Evolutionary conservation across 306 rosid species (phyloP), one percentile per base, ranked within the genome.

Genomic region (Luffa aegyptiaca): DNA sequence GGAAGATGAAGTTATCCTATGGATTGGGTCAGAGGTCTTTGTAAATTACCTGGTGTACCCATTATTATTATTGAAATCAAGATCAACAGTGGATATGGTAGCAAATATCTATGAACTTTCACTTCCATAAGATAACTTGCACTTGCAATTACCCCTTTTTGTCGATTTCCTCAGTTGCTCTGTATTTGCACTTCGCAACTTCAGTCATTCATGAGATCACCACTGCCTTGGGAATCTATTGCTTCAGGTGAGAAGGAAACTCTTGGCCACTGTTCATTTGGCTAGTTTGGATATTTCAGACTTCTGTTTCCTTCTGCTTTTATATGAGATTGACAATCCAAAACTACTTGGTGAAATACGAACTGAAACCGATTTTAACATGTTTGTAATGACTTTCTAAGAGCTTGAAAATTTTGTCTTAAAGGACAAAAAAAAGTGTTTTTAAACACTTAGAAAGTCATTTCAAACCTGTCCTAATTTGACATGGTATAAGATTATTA

Each of bases 151-250:
- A n/a, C n/a, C n/a, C n/a, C n/a, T n/a, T n/a, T n/a, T n/a, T n/a
- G n/a, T 56, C 61, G 64, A 35, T 83, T 79, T 79, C 85, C 49
- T 26, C 97, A 96, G 96, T 7, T 80, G 52, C 84, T 26, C 88
- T 96, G 51, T 96, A 96, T 89, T 75, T 93, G 90, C 86, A 93
- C 81, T 96, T 96, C 6, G 96, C 96, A 0, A 93, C 91, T 9
- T 83, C 94, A 4, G 97, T 96, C 77, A 71, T 96, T 84, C 92
- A 88, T 81, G 98, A 96, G 83, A 93, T 96, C 49, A 96, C 96
- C 59, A 56, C 88, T 46, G 99, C 99, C 72, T 82, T 96, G 83
- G 99, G 99, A 85, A 96, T 93, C 75, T 93, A 82, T 83, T 93
- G 99, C 84, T 93, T 96, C 92, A 93, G 98, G 98, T 93, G 86